Evolutionary conservation across 2,329 filamentous ascomycete species (phyloP).

Genomic region (Cadophora sp.): DNA sequence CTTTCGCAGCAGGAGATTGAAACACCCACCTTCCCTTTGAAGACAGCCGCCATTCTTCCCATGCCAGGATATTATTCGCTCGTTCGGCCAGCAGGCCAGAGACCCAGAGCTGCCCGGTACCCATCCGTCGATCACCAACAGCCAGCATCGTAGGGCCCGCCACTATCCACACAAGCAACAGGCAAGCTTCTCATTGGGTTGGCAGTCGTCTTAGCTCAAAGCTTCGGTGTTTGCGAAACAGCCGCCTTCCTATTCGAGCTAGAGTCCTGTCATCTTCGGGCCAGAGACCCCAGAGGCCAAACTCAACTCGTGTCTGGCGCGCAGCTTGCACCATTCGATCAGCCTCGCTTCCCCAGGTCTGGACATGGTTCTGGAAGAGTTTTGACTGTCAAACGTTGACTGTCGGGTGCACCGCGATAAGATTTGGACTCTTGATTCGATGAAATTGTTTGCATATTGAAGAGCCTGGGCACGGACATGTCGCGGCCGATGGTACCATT

Average conservation of each 20-base stretch:
- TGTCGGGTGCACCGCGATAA: constrained; percentile 15
- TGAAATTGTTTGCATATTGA: not conserved
- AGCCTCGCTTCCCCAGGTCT: constrained; percentile 10
- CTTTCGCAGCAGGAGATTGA: not conserved
- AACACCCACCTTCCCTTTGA: constrained; percentile 15
- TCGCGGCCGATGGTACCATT: no score
- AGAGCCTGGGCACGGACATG: not conserved
- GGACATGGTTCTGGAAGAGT: not conserved
- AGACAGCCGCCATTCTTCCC: not conserved
- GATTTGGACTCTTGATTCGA: constrained; percentile 9
- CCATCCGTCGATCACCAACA: not conserved
- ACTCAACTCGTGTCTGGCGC: not conserved
- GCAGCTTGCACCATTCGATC: constrained; percentile 1
- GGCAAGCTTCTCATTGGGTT: constrained; percentile 5
- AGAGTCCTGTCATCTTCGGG: constrained; percentile 8
- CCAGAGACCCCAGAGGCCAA: not conserved
- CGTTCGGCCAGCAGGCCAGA: not conserved
- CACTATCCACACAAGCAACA: constrained; percentile 6
- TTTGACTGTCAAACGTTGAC: not conserved
- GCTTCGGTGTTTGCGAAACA: constrained; percentile 11
- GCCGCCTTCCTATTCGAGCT: constrained; percentile 15
- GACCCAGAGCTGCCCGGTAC: not conserved
- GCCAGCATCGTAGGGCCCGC: not conserved
- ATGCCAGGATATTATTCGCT: not conserved
- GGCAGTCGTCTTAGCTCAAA: constrained; percentile 8